A percentile compares a stretch with the other conserved stretches of the same genome.
Conservation (phyloP, 2,329 filamentous ascomycete genomes). For the Hymenotorrendiella dingleyae region DNA sequence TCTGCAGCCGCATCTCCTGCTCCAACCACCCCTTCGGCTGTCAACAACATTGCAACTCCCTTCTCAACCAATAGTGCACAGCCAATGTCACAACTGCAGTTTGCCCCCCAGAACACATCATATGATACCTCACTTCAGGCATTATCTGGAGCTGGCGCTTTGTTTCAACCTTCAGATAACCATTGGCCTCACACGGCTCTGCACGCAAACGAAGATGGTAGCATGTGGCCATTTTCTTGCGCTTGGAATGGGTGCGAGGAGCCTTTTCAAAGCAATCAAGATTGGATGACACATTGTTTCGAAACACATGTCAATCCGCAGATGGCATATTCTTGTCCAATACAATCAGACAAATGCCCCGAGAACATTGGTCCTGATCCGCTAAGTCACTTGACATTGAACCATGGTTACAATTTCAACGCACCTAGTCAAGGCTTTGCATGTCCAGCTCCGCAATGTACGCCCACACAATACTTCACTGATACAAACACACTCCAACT, state of each 20-base stretch:
- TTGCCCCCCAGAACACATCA: neutral
- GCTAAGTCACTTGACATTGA: constrained; percentile 23
- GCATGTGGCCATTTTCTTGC: constrained; percentile 16
- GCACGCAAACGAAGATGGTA: constrained; percentile 1
- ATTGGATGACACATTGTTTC: constrained; percentile 25
- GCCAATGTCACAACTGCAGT: constrained; percentile 9
- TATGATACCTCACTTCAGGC: neutral
- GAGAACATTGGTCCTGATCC: constrained; percentile 19
- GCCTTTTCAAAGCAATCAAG: constrained; percentile 17
- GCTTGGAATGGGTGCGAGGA: constrained; percentile 25
- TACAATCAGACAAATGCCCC: constrained; percentile 21
- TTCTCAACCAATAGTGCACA: constrained; percentile 11
- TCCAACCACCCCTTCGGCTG: constrained; percentile 20
- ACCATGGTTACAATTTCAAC: constrained; percentile 25
- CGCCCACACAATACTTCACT: constrained; percentile 15
- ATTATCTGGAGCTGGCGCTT: constrained; percentile 17
- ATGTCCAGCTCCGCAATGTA: constrained; percentile 26
- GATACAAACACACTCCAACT: constrained; percentile 25
- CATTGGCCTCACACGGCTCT: neutral
- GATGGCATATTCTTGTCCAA: constrained; percentile 25
- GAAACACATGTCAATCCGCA: constrained; percentile 27
- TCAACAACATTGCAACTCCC: constrained; percentile 12
- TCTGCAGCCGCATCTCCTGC: neutral
- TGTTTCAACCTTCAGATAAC: constrained; percentile 8
- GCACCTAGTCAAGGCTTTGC: constrained; percentile 12